phyloP scores from a whole-genome alignment of 352 stramenopile genomes.

The Globisporangium radiosum region DNA sequence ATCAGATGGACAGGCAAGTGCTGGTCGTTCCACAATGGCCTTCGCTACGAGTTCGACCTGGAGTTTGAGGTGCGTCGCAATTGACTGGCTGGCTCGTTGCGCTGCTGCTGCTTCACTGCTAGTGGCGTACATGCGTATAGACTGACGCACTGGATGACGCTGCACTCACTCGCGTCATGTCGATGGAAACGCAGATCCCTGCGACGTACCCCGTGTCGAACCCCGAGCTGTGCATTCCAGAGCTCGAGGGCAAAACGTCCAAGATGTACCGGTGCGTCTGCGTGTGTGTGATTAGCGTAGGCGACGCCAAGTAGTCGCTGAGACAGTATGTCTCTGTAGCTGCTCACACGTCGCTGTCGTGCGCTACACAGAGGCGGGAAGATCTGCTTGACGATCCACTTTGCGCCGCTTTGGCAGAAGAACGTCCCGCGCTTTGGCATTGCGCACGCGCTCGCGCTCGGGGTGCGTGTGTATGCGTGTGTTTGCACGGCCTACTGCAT shows the following conservation, averaged over 20 bases:
- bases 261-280: constrained; percentile 82
- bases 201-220: constrained; percentile 80
- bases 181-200: constrained; percentile 32
- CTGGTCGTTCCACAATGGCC: constrained; percentile 83
- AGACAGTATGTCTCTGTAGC: too few species aligned
- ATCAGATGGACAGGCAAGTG: constrained; percentile 80
- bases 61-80: constrained; percentile 59
- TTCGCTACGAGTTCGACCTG: constrained; percentile 84
- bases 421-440: constrained; percentile 85
- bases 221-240: constrained; percentile 77
- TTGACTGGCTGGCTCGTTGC: neutral
- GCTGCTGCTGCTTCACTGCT: neutral
- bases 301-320: too few species aligned
- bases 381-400: constrained; percentile 87
- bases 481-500: neutral
- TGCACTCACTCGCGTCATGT: neutral
- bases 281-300: neutral
- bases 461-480: constrained; percentile 28
- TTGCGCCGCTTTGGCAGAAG: constrained; percentile 86
- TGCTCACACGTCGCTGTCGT: too few species aligned
- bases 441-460: constrained; percentile 77
- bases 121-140: neutral
- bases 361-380: constrained; percentile 49
- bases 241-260: constrained; percentile 86
- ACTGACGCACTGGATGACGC: neutral